Percentiles rank a stretch among this genome's conserved stretches.
phyloP scores from a whole-genome alignment of 169 alveolate species.

The Neospora caninum region DNA sequence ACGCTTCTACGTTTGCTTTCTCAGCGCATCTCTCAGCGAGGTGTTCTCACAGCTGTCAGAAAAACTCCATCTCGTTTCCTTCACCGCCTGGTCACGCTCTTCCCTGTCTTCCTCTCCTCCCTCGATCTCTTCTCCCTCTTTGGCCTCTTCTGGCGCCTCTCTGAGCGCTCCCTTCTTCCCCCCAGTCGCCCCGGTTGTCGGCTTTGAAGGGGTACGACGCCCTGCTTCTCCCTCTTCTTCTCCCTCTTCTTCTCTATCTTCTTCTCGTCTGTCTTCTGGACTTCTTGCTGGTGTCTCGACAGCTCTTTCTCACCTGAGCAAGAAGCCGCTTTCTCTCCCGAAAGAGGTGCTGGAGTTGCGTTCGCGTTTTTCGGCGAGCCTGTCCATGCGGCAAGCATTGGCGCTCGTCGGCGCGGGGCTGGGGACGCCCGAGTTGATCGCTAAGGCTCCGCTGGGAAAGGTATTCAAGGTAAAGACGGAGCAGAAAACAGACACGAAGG shows the following conservation, averaged over 20 bases:
- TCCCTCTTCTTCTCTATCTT: not conserved
- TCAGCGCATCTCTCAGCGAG: not conserved
- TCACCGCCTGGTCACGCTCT: not conserved
- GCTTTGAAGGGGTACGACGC: not conserved
- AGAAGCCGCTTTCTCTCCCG: not conserved
- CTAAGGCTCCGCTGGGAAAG: not conserved
- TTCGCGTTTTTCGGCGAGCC: not conserved
- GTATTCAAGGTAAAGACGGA: not conserved
- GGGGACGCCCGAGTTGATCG: not conserved
- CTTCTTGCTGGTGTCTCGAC: not conserved
- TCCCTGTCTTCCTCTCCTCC: not conserved
- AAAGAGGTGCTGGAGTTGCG: not conserved
- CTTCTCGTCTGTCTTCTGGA: constrained; percentile 10
- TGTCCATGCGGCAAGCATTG: constrained; percentile 1
- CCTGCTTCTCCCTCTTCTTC: not conserved
- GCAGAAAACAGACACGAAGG: too few relatives aligned
- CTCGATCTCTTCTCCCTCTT: not conserved
- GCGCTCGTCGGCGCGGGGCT: constrained; percentile 35
- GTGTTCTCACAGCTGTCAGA: not conserved
- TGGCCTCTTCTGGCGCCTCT: not conserved
- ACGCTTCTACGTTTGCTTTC: not conserved
- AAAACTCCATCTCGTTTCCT: not conserved
- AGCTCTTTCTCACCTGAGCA: not conserved
- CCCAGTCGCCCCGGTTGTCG: not conserved
- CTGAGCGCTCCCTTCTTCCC: not conserved